These are phyloP conservation scores for Zasmidium cellare DNA, from an alignment of 2,329 filamentous ascomycete genomes.

Conservation along the genomic window DNA sequence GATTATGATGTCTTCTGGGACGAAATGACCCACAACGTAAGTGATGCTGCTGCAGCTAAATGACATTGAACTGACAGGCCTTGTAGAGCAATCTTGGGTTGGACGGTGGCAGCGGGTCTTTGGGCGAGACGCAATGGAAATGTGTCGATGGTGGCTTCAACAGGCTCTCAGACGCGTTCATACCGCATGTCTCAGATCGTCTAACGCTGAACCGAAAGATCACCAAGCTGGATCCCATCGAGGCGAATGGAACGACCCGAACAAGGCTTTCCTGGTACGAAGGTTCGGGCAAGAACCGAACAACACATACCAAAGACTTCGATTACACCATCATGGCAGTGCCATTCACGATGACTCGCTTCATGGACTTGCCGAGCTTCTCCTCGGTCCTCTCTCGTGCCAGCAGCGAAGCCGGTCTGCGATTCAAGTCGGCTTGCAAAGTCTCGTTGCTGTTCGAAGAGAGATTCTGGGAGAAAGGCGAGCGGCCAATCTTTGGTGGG, in stretches of 20 bases:
- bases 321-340: slow-evolving; percentile 18
- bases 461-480: slow-evolving; percentile 57
- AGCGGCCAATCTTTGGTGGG: slow-evolving; percentile 60
- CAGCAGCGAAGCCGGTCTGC: slow-evolving; percentile 37
- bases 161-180: slow-evolving; percentile 61
- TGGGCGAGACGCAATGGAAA: slow-evolving; percentile 16
- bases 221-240: slow-evolving; percentile 45
- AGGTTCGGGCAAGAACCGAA: slow-evolving; percentile 35
- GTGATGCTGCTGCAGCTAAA: too few species aligned
- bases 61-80: too few species aligned
- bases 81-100: slow-evolving; percentile 6
- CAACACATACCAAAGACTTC: slow-evolving; percentile 16
- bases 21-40: slow-evolving; percentile 8
- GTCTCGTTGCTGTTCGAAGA: slow-evolving; percentile 67
- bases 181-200: slow-evolving; percentile 58
- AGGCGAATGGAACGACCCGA: background rate
- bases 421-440: slow-evolving; percentile 52
- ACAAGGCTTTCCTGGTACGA: slow-evolving; percentile 5
- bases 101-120: slow-evolving; percentile 5
- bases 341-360: slow-evolving; percentile 16
- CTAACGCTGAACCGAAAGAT: slow-evolving; percentile 58
- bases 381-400: slow-evolving; percentile 13
- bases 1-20: slow-evolving; percentile 16
- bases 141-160: slow-evolving; percentile 59
- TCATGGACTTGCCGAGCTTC: slow-evolving; percentile 10